Evolutionary conservation across 2,329 filamentous ascomycete genomes (phyloP).

Genomic region (Ilyonectria destructans): DNA sequence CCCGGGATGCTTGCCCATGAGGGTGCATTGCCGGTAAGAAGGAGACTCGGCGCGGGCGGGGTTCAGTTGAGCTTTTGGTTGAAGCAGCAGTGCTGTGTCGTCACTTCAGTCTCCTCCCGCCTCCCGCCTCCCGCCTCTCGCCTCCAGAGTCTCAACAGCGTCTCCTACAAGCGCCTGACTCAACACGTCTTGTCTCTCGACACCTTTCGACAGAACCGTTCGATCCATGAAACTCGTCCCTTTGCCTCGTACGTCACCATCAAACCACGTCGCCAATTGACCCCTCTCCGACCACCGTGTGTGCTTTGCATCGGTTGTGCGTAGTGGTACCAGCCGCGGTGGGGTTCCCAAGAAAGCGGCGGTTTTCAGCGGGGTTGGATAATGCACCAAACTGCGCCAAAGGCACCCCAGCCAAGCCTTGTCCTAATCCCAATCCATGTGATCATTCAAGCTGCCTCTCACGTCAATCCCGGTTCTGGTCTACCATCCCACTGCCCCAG

Average conservation of each 20-base stretch:
- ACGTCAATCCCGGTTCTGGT: constrained; percentile 15
- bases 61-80: constrained; percentile 4
- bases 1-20: not conserved
- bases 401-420: constrained; percentile 23
- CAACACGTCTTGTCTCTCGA: not conserved
- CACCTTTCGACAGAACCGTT: constrained; percentile 9
- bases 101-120: not conserved
- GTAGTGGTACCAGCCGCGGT: constrained; percentile 23
- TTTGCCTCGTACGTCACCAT: constrained; percentile 14
- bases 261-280: constrained; percentile 14
- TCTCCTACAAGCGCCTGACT: not conserved
- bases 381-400: not conserved
- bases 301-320: constrained; percentile 14
- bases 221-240: not conserved
- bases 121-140: not conserved
- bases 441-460: constrained; percentile 32
- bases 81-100: not conserved
- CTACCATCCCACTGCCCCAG: constrained; percentile 8
- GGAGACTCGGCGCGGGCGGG: constrained; percentile 9
- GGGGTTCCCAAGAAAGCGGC: constrained; percentile 17
- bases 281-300: not conserved
- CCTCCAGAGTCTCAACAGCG: not conserved
- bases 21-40: constrained; percentile 1
- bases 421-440: constrained; percentile 25
- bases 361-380: constrained; percentile 24